phyloP scores from a whole-genome alignment of 768 basidiomycete genomes.

The Trametes cubensis region DNA sequence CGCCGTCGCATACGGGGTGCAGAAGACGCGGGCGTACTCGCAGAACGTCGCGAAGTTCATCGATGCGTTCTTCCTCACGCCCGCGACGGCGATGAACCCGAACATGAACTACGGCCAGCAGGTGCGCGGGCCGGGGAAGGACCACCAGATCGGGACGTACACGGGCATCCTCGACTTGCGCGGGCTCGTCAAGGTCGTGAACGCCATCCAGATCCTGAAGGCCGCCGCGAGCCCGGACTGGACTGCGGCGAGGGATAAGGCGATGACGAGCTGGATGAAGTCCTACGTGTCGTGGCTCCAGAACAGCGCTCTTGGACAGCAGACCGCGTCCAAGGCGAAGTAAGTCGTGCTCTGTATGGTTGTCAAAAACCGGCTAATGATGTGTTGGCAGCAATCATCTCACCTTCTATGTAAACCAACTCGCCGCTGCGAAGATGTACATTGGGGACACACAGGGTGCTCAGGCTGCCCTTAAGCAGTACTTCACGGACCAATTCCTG shows the following conservation, averaged over 20 bases:
- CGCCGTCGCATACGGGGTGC: slow-evolving; percentile 45
- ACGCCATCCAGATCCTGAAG: slow-evolving; percentile 48
- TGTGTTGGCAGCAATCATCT: slow-evolving; percentile 51
- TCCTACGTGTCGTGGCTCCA: slow-evolving; percentile 50
- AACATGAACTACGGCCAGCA: slow-evolving; percentile 59
- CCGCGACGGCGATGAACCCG: slow-evolving; percentile 51
- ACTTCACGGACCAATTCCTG: slow-evolving; percentile 45
- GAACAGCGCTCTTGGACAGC: slow-evolving; percentile 45
- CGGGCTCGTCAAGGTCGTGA: slow-evolving; percentile 52
- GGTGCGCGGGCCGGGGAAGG: slow-evolving; percentile 51
- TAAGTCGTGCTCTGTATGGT: slow-evolving; percentile 31
- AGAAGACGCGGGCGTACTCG: slow-evolving; percentile 38
- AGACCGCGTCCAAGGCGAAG: slow-evolving; percentile 50
- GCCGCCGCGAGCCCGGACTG: slow-evolving; percentile 42
- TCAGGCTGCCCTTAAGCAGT: slow-evolving; percentile 39
- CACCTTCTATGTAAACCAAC: slow-evolving; percentile 51
- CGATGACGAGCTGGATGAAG: slow-evolving; percentile 47
- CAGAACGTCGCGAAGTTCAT: slow-evolving; percentile 42
- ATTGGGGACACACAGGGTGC: slow-evolving; percentile 48
- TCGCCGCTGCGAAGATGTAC: slow-evolving; percentile 44
- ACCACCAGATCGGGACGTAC: slow-evolving; percentile 48
- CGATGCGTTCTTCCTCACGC: slow-evolving; percentile 49
- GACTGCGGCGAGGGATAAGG: slow-evolving; percentile 42
- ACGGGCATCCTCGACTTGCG: slow-evolving; percentile 59
- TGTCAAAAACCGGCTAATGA: not conserved